Evolutionary conservation across 768 basidiomycete genomes (phyloP), one percentile per base, ranked within the genome.

Genomic region (Trametes coccinea): DNA sequence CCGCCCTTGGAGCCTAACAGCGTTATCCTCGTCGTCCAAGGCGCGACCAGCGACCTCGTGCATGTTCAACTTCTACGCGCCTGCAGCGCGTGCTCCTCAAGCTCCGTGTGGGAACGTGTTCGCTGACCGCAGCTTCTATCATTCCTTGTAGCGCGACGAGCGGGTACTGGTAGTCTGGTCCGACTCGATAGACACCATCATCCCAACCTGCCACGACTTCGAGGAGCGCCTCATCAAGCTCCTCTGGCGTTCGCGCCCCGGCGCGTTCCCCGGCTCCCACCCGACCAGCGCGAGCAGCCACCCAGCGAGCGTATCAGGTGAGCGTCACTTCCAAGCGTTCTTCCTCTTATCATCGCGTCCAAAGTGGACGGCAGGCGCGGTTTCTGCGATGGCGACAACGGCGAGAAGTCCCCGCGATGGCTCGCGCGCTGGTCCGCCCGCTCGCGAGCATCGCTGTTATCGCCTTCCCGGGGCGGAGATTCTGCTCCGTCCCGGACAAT

Each of bases 131-230:
- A 37, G 11, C 34, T 5, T 22, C 22, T 22, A 5, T 37, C 34
- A 37, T 11, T 52, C 34, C 29, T 47, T 53, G 5, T 64, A 89
- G 88, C 84, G 92, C 48, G 89, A 93, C 71, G 93, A 94, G 71
- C 84, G 89, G 41, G 89, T 90, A 16, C 80, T 95, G 56, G 83
- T 94, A 62, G 85, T 94, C 64, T 95, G 92, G 92, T 86, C 88
- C 17, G 89, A 93, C 70, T 82, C 84, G 0, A 79, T 93, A 47
- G 90, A 93, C 69, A 81, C 80, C 65, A 89, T 95, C 72, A 84
- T 95, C 59, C 73, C 79, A 50, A 78, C 74, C 34, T 77, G 74
- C 52, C 76, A 75, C 61, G 82, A 84, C 64, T 81, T 85, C 56
- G 85, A 86, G 64, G 80, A 83, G 61, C 76, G 81, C 53, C 81